Evolutionary conservation across 2,329 filamentous ascomycete genomes (phyloP).

Genomic region (Paecilomyces dactylethromorphus): DNA sequence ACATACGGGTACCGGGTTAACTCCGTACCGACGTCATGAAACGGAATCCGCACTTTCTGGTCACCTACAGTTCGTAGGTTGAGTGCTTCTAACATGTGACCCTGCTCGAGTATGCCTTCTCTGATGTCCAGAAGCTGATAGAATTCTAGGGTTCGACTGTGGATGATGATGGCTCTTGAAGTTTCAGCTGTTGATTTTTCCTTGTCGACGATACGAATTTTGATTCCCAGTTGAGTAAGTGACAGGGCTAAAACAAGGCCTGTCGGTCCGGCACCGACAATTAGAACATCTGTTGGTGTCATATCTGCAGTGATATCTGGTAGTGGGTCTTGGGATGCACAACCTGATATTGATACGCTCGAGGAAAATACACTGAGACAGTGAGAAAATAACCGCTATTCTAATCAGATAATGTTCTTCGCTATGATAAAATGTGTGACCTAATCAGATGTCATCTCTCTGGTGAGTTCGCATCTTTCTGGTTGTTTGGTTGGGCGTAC

Average conservation of each 20-base stretch:
- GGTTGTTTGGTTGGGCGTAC: neutral
- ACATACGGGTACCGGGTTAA: constrained; percentile 26
- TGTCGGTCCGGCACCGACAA: constrained; percentile 42
- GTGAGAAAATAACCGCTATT: no score
- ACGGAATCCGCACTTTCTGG: constrained; percentile 15
- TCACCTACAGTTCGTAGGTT: constrained; percentile 27
- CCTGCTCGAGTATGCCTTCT: constrained; percentile 28
- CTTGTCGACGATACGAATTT: constrained; percentile 44
- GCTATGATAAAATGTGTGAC: neutral
- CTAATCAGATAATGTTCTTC: neutral
- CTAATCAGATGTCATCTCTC: neutral
- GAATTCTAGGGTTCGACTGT: constrained; percentile 46
- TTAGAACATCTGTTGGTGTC: constrained; percentile 26
- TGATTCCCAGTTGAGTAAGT: constrained; percentile 42
- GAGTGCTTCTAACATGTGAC: constrained; percentile 31
- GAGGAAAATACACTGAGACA: no score
- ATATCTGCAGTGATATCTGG: neutral
- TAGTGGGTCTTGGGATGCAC: neutral
- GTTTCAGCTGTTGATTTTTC: constrained; percentile 26
- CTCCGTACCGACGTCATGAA: constrained; percentile 16
- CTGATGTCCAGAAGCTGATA: constrained; percentile 41
- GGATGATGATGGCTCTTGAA: constrained; percentile 39
- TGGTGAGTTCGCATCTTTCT: neutral
- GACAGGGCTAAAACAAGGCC: constrained; percentile 41
- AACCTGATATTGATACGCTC: neutral